Evolutionary conservation across 2,329 filamentous ascomycete genomes (phyloP), one percentile per base, ranked within the genome.

Genomic region (Ophiostoma novo-ulmi): DNA sequence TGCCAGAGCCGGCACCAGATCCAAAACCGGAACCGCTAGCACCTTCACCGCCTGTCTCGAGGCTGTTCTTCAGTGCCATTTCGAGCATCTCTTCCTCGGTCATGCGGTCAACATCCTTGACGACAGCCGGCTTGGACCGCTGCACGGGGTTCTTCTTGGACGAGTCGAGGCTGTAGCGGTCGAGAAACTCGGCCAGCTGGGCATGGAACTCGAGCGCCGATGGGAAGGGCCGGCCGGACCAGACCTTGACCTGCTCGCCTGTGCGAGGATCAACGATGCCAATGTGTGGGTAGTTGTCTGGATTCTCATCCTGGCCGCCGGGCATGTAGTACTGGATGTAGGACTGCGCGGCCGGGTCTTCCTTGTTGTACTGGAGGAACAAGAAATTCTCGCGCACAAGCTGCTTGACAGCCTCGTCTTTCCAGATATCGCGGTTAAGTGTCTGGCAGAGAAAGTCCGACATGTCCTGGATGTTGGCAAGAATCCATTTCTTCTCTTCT

Each of bases 41-140:
- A 1, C 31, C 31, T 31, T 31, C 31, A 31, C 67, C 67, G 13
- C 65, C 70, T 41, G 85, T 86, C 17, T 88, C 89, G 65, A 98
- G 82, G 77, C 94, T 97, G 81, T 96, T 95, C 78, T 94, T 89
- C 77, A 99, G 80, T 0, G 95, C 95, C 86, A 97, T 89, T 79
- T 97, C 91, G 75, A 99, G 82, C 93, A 97, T 97, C 81, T 99
- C 94, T 68, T 98, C 94, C 78, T 99, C 95, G 0, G 93, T 97
- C 90, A 99, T 94, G 55, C 91, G 88, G 71, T 91, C 91, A 1
- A 97, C 87, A 74, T 94, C 92, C 70, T 91, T 84, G 69, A 87
- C 84, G n/a, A 48, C 67, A 65, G 87, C 83, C 70, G 85, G 85
- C 79, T 92, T 92, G 70, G 89, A 85, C 78, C 92, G 92, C 71